Evolutionary conservation across 1,284 basidiomycete species (phyloP).

Genomic region (Calocybe gambosa): DNA sequence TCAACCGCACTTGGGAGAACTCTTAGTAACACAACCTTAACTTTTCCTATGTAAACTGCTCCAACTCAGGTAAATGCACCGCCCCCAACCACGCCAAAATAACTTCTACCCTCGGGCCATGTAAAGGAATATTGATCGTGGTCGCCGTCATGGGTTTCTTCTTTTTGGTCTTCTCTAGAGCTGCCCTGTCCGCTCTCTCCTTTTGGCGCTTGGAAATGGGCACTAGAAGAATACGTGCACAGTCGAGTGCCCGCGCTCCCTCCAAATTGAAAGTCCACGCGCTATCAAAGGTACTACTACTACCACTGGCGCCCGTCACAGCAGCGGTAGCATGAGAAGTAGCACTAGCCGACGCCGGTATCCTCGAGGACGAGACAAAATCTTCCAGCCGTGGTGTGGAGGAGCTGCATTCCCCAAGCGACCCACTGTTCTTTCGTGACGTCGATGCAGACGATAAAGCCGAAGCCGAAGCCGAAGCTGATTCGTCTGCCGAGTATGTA

Average conservation of each 20-base stretch:
- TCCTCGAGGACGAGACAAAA: background rate
- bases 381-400: constrained; percentile 13
- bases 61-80: constrained; percentile 67
- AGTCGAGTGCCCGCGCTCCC: constrained; percentile 48
- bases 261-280: constrained; percentile 20
- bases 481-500: background rate
- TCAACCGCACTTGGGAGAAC: no score
- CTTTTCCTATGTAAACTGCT: constrained; percentile 26
- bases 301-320: background rate
- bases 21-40: no score
- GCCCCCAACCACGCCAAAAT: constrained; percentile 76
- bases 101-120: constrained; percentile 77
- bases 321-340: background rate
- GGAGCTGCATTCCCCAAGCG: constrained; percentile 12
- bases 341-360: no score
- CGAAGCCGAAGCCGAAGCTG: constrained; percentile 13
- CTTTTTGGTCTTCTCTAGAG: constrained; percentile 39
- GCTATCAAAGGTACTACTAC: background rate
- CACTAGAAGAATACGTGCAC: constrained; percentile 59
- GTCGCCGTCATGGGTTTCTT: constrained; percentile 47
- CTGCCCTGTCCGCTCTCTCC: constrained; percentile 44
- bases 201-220: constrained; percentile 57
- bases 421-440: constrained; percentile 16
- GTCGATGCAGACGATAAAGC: constrained; percentile 12
- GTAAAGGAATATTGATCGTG: constrained; percentile 73